phyloP scores from a whole-genome alignment of 1,284 basidiomycete species.

The Erythrobasidium hasegawianum region DNA sequence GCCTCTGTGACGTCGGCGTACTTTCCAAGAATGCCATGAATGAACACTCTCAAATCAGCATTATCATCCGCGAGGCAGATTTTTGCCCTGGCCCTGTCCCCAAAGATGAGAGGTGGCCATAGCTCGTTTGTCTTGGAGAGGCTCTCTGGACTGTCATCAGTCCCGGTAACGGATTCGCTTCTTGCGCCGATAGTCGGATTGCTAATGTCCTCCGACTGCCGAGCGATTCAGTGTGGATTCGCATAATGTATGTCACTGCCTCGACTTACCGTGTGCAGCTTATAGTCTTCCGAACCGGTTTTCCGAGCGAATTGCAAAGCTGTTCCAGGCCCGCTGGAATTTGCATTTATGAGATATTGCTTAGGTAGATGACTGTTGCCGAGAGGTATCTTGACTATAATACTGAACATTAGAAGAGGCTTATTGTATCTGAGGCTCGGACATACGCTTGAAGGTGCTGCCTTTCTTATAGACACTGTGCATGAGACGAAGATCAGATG shows the following conservation, averaged over 20 bases:
- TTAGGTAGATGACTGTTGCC: slow-evolving; percentile 42
- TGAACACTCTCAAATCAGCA: slow-evolving; percentile 39
- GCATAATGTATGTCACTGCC: background rate
- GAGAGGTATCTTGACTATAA: slow-evolving; percentile 34
- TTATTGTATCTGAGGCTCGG: too few species aligned
- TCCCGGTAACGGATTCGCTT: slow-evolving; percentile 19
- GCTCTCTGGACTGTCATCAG: slow-evolving; percentile 24
- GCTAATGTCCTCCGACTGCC: background rate
- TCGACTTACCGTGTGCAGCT: slow-evolving; percentile 6
- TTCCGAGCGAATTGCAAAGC: background rate
- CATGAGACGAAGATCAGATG: background rate
- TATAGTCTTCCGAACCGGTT: slow-evolving; percentile 19
- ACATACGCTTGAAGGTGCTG: slow-evolving; percentile 36
- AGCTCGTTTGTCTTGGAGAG: slow-evolving; percentile 5
- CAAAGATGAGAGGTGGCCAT: slow-evolving; percentile 16
- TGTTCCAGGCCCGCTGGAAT: slow-evolving; percentile 2
- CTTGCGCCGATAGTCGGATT: background rate
- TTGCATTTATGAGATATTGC: slow-evolving; percentile 27
- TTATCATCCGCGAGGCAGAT: slow-evolving; percentile 35
- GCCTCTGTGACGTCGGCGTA: slow-evolving; percentile 42
- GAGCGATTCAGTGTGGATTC: background rate
- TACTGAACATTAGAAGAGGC: background rate
- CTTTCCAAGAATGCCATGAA: slow-evolving; percentile 41
- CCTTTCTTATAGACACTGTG: slow-evolving; percentile 33
- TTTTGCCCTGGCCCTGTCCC: slow-evolving; percentile 10